Evolutionary conservation across 257 asterid genomes (phyloP).

Genomic region (Solanum rostratum): DNA sequence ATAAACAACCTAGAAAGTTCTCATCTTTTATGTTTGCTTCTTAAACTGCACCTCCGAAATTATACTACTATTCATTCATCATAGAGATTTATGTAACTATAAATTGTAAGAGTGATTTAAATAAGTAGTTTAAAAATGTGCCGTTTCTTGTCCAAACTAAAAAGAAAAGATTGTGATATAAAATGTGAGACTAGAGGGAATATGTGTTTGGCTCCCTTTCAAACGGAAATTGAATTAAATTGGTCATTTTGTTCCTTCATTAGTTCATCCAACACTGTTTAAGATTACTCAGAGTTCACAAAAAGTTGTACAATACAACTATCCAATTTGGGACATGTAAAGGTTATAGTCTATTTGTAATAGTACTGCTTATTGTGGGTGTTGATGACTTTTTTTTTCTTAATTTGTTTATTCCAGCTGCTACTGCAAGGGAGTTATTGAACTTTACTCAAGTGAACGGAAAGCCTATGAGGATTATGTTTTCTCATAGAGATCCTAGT

Average conservation of each 20-base stretch:
- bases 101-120: background rate
- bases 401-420: conserved; percentile 36
- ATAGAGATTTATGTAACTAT: too few relatives aligned
- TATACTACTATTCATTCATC: background rate
- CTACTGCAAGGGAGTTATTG: conserved; percentile 50
- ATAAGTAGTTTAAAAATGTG: too few relatives aligned
- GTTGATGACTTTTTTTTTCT: background rate
- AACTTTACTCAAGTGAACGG: conserved; percentile 55
- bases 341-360: background rate
- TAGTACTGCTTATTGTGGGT: background rate
- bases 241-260: background rate
- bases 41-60: background rate
- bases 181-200: background rate
- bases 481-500: conserved; percentile 76
- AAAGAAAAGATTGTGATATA: background rate
- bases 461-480: conserved; percentile 76
- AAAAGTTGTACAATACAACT: background rate
- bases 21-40: background rate
- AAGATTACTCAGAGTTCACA: background rate
- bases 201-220: background rate
- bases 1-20: too few relatives aligned
- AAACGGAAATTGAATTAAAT: background rate
- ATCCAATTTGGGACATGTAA: background rate
- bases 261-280: background rate
- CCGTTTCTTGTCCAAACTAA: background rate